Evolutionary conservation across 2,329 filamentous ascomycete genomes (phyloP).

Genomic region (Colletotrichum sp.): DNA sequence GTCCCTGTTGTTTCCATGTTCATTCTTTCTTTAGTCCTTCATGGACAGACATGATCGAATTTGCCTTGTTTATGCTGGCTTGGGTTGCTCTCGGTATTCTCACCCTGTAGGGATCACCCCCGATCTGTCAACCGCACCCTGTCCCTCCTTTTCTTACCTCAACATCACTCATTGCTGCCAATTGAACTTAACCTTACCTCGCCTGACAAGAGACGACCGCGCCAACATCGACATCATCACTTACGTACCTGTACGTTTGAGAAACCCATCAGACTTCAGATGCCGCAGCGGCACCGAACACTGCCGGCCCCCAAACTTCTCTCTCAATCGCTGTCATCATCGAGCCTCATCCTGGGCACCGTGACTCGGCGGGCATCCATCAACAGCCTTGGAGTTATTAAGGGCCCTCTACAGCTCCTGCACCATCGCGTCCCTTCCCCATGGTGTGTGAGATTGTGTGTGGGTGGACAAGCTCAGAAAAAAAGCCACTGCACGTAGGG

Average conservation of each 20-base stretch:
- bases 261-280: neutral
- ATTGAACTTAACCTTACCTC: neutral
- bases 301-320: neutral
- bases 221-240: conserved; percentile 1
- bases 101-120: neutral
- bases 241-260: conserved; percentile 10
- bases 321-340: neutral
- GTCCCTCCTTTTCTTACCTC: neutral
- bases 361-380: neutral
- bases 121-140: neutral
- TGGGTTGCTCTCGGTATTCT: neutral
- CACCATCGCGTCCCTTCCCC: neutral
- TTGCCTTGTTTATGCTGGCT: neutral
- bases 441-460: neutral
- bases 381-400: neutral
- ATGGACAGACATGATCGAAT: neutral
- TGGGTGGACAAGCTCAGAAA: neutral
- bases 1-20: neutral
- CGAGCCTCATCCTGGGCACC: neutral
- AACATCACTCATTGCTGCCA: neutral
- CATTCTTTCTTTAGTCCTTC: neutral
- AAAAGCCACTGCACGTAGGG: neutral
- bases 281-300: conserved; percentile 5
- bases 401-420: neutral
- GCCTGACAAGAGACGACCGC: neutral